Conservation (phyloP, 2,329 filamentous ascomycete genomes). For the Colletotrichum cuscutae region DNA sequence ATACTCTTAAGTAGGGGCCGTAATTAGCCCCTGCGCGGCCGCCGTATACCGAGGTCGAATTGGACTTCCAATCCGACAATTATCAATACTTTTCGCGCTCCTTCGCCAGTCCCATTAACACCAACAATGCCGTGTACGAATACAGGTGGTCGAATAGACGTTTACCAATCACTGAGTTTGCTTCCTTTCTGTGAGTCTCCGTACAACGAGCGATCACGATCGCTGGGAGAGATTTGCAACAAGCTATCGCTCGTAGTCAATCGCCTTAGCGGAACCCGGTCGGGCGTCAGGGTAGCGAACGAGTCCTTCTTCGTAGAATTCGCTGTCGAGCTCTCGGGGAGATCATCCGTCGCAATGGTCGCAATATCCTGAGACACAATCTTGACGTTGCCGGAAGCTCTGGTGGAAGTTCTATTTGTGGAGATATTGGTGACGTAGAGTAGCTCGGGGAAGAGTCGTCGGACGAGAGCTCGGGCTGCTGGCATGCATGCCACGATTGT, state of each 20-base stretch:
- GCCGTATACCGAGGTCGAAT: no score
- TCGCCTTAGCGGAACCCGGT: constrained; percentile 1
- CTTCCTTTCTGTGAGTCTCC: background rate
- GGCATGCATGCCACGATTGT: constrained; percentile 28
- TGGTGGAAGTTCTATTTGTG: background rate
- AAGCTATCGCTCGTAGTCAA: constrained; percentile 17
- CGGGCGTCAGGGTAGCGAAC: constrained; percentile 40
- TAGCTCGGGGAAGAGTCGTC: constrained; percentile 24
- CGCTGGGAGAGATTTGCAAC: background rate
- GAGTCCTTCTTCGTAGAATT: constrained; percentile 36
- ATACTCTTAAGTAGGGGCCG: no score
- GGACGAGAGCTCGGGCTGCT: constrained; percentile 12
- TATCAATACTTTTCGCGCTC: background rate
- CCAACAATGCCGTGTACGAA: background rate
- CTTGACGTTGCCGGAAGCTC: constrained; percentile 26
- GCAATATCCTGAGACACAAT: constrained; percentile 25
- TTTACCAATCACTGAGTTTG: constrained; percentile 1
- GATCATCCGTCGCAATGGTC: constrained; percentile 5
- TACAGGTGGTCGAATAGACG: background rate
- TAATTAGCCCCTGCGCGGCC: no score
- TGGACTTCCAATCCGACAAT: no score
- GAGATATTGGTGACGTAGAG: constrained; percentile 18
- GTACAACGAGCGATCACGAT: background rate
- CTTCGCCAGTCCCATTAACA: background rate
- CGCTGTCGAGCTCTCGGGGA: background rate